phyloP scores from a whole-genome alignment of 441 rosid genomes.

The Geranium incanum region DNA sequence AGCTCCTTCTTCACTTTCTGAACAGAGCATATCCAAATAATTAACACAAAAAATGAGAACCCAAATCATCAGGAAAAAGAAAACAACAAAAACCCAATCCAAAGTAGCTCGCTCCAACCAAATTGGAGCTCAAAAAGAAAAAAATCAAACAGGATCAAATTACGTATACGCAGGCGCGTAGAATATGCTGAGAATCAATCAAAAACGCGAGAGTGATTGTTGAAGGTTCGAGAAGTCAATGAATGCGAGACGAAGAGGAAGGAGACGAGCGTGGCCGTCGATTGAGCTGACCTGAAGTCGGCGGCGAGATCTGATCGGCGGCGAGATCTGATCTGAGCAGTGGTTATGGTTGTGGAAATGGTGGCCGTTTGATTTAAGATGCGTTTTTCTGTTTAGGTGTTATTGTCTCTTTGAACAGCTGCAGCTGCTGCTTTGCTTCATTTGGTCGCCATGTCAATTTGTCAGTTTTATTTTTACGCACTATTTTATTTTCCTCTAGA shows the following conservation, averaged over 20 bases:
- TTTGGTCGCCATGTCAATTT: not conserved
- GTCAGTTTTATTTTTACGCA: not conserved
- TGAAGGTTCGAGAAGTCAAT: not conserved
- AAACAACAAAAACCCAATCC: not conserved
- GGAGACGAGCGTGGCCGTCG: not conserved
- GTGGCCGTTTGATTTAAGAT: constrained; percentile 3
- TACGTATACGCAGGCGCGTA: not conserved
- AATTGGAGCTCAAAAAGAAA: not conserved
- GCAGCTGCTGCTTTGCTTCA: constrained; percentile 4
- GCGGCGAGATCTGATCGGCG: not conserved
- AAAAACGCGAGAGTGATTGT: too few species aligned
- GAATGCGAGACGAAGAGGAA: not conserved
- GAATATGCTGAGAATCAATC: not conserved
- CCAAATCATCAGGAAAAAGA: not conserved
- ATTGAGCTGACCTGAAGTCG: constrained; percentile 2
- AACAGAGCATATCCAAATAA: not conserved
- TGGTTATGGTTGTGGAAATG: not conserved
- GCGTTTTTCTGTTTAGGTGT: constrained; percentile 7
- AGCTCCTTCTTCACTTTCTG: not conserved
- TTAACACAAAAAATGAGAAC: not conserved
- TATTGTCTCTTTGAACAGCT: not conserved
- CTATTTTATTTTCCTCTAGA: not conserved
- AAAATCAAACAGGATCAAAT: not conserved
- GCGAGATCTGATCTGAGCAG: not conserved
- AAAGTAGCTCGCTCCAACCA: not conserved